Conservation (phyloP, 2,329 filamentous ascomycete species). For the Hymenoscyphus linearis region DNA sequence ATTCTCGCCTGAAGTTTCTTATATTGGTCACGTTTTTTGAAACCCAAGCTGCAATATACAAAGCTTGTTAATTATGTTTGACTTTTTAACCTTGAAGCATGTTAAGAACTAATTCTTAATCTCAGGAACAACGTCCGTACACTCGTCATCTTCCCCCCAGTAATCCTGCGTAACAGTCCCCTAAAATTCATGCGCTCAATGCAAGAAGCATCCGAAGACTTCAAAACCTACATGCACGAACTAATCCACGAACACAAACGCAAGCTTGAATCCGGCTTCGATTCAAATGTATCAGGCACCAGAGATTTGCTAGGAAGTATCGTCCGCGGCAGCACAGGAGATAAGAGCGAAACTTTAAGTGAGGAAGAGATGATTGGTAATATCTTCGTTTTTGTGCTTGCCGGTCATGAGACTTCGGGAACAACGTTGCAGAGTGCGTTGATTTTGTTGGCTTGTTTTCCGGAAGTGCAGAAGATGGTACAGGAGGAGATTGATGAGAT, state of each 20-base stretch:
- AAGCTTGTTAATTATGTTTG: too few relatives aligned
- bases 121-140: constrained; percentile 6
- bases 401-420: constrained; percentile 74
- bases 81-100: too few relatives aligned
- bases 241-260: constrained; percentile 13
- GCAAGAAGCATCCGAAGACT: constrained; percentile 10
- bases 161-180: constrained; percentile 12
- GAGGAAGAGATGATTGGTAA: constrained; percentile 66
- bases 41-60: neutral
- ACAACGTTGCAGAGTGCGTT: constrained; percentile 66
- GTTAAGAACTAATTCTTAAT: neutral
- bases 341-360: constrained; percentile 33
- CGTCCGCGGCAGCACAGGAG: constrained; percentile 12
- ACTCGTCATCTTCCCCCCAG: constrained; percentile 10
- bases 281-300: constrained; percentile 19
- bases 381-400: constrained; percentile 60
- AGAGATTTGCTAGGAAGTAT: constrained; percentile 31
- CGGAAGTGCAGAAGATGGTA: constrained; percentile 55
- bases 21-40: neutral
- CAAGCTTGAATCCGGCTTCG: neutral
- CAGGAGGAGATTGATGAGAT: constrained; percentile 59
- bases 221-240: constrained; percentile 14
- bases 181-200: neutral
- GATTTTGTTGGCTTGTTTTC: constrained; percentile 59
- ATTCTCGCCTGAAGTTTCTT: too few relatives aligned